phyloP scores from a whole-genome alignment of 2,329 filamentous ascomycete genomes.

The Fusarium acutatum region DNA sequence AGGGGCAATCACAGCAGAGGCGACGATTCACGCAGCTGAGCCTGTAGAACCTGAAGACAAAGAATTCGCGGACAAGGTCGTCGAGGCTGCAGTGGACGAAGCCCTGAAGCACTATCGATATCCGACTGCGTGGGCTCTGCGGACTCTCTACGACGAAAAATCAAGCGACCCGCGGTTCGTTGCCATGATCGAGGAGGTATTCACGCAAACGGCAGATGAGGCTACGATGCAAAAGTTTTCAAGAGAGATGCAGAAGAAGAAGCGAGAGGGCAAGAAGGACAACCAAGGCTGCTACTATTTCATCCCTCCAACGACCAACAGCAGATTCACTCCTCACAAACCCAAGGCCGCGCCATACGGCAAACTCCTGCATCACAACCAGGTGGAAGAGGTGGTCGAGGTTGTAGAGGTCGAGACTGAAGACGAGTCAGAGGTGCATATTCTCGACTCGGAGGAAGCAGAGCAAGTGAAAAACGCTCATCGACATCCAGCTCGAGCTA shows the following conservation, averaged over 20 bases:
- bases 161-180: conserved; percentile 61
- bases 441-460: conserved; percentile 10
- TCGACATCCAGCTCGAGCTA: conserved; percentile 36
- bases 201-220: conserved; percentile 63
- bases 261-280: conserved; percentile 64
- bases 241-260: conserved; percentile 61
- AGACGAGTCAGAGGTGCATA: conserved; percentile 10
- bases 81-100: conserved; percentile 67
- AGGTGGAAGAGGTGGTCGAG: conserved; percentile 24
- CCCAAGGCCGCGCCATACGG: conserved; percentile 60
- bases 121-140: conserved; percentile 69
- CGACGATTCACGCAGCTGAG: conserved; percentile 29
- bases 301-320: conserved; percentile 56
- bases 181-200: conserved; percentile 66
- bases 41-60: conserved; percentile 47
- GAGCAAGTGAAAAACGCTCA: conserved; percentile 16
- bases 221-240: conserved; percentile 62
- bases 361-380: conserved; percentile 53
- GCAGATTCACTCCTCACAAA: conserved; percentile 53
- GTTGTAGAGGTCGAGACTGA: conserved; percentile 9
- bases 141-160: conserved; percentile 68
- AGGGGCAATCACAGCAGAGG: conserved; percentile 19
- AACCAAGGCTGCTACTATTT: conserved; percentile 64
- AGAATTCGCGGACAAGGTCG: conserved; percentile 59
- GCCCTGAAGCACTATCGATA: conserved; percentile 65